Evolutionary conservation across 2,329 filamentous ascomycete genomes (phyloP).

Genomic region (Stagonosporopsis cucurbitacearum): DNA sequence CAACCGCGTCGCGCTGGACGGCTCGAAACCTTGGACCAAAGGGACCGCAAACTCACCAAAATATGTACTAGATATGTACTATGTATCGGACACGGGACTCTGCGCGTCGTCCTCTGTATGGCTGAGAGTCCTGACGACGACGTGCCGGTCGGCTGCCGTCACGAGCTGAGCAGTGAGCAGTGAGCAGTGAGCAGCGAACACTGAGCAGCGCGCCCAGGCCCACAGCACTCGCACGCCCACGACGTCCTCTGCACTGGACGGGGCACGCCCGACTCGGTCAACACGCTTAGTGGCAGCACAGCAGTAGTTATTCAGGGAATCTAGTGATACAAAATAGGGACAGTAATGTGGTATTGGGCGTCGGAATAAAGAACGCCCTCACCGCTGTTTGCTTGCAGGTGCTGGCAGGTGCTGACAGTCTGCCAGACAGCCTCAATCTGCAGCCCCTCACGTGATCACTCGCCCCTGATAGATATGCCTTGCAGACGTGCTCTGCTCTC

Average conservation of each 20-base stretch:
- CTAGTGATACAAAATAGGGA: constrained; percentile 30
- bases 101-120: constrained; percentile 46
- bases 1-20: too few relatives aligned
- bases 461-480: too few relatives aligned
- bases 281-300: constrained; percentile 14
- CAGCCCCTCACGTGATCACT: too few relatives aligned
- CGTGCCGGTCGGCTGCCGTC: constrained; percentile 42
- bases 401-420: too few relatives aligned
- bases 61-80: too few relatives aligned
- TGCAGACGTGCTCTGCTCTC: too few relatives aligned
- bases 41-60: constrained; percentile 43
- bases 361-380: too few relatives aligned
- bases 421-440: constrained; percentile 25
- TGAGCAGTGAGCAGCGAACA: constrained; percentile 26
- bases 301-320: constrained; percentile 31
- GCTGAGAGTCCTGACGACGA: constrained; percentile 47
- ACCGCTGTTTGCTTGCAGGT: too few relatives aligned
- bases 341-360: too few relatives aligned
- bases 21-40: not conserved
- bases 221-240: not conserved
- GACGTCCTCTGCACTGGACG: too few relatives aligned
- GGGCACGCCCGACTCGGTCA: constrained; percentile 39
- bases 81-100: constrained; percentile 47
- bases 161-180: constrained; percentile 23
- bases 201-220: too few relatives aligned